Evolutionary conservation across 345 rosid genomes (phyloP).

Genomic region (Eutrema heterophyllum): DNA sequence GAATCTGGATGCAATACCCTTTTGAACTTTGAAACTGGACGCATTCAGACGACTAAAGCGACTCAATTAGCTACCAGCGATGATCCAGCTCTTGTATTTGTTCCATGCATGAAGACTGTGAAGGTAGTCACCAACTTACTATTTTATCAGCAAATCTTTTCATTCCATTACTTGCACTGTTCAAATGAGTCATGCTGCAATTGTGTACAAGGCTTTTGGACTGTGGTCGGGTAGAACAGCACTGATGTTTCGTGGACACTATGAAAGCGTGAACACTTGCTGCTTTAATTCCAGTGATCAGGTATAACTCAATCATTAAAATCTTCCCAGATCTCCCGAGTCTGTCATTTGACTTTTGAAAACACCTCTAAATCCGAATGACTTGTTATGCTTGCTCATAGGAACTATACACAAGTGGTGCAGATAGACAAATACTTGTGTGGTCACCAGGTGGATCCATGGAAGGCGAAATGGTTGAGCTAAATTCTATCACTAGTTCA

Average conservation of each 20-base stretch:
- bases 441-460: slow-evolving; percentile 66
- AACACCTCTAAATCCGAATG: neutral
- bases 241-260: slow-evolving; percentile 69
- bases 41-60: slow-evolving; percentile 68
- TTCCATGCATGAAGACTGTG: slow-evolving; percentile 80
- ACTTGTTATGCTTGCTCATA: slow-evolving; percentile 23
- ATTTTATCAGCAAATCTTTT: neutral
- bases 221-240: slow-evolving; percentile 70
- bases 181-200: neutral
- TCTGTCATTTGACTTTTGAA: neutral
- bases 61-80: slow-evolving; percentile 63
- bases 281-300: slow-evolving; percentile 77
- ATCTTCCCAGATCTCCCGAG: neutral
- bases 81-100: slow-evolving; percentile 69
- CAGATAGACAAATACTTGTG: slow-evolving; percentile 76
- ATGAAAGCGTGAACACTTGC: slow-evolving; percentile 75
- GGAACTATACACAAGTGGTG: slow-evolving; percentile 86
- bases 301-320: slow-evolving; percentile 37
- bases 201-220: slow-evolving; percentile 61
- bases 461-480: slow-evolving; percentile 35
- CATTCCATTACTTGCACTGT: neutral
- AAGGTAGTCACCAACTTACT: slow-evolving; percentile 41
- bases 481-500: neutral
- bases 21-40: slow-evolving; percentile 83
- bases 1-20: slow-evolving; percentile 93